Evolutionary conservation across 2,329 filamentous ascomycete genomes (phyloP), one percentile per base, ranked within the genome.

Genomic region (Paraconiothyrium sp.): DNA sequence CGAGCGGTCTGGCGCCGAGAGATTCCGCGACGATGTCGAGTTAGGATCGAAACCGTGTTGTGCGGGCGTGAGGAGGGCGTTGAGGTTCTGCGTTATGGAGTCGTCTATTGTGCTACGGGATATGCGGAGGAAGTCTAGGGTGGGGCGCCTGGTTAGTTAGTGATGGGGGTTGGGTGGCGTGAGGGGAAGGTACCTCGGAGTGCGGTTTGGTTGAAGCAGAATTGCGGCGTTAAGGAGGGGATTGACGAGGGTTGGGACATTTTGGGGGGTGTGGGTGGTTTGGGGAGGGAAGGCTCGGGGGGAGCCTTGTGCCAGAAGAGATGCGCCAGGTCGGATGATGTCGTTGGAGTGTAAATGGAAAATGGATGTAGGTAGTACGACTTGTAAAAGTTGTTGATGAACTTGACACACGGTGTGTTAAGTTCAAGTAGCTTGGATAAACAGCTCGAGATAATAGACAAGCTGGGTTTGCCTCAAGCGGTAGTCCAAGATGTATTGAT

Each of bases 41-140:
- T 85, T 81, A 1, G 94, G 92, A 75, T 97, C 91, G 79, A 97
- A 98, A 16, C 89, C 88, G 43, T 80, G 79, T 48, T 84, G 82
- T 13, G 92, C 85, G 0, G 94, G 94, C 0, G 90, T 94, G 48
- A 92, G 82, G 41, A 98, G 86, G 1, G 93, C 92, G 82, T 98
- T 98, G 63, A 99, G 88, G 72, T 96, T 94, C 74, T 97, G 94
- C 0, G 89, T 89, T 74, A 99, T 98, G 48, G 92, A 93, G 80
- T 99, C 95, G 80, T 99, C 95, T 73, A 97, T 90, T 51, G 91
- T 88, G 56, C 88, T 85, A 66, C 95, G 89, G 10, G 94, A 97
- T 67, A 95, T 80, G 43, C 93, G 91, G 24, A 99, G 86, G 78
- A 99, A 99, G 78, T 97, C 95, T 97, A 73, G 65, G 60, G 67